Conservation (phyloP, 331 rosid species). For the Malus hybrid region DNA sequence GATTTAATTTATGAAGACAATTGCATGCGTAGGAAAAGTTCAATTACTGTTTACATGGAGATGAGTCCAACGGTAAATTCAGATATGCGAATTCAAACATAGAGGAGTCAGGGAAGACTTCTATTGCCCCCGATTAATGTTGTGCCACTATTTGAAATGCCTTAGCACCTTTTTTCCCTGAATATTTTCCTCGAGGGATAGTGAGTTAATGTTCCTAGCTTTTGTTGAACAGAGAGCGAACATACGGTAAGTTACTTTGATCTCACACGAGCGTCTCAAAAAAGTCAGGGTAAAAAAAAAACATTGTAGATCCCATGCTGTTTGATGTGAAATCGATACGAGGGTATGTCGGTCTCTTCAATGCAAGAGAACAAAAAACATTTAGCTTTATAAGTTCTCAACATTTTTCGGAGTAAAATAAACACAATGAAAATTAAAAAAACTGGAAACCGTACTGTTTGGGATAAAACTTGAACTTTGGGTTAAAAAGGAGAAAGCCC, state of each 20-base stretch:
- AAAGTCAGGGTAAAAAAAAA: neutral
- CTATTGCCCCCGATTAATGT: neutral
- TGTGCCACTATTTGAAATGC: neutral
- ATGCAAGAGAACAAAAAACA: neutral
- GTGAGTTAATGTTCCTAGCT: too few relatives aligned
- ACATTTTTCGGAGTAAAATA: neutral
- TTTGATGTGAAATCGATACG: neutral
- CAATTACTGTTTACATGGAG: neutral
- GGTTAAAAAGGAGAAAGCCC: too few relatives aligned
- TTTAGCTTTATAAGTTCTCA: neutral
- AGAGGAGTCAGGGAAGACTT: neutral
- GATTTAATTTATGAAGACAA: too few relatives aligned
- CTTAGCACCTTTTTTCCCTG: neutral
- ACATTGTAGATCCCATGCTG: neutral
- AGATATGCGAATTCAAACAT: neutral
- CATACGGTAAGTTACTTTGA: too few relatives aligned
- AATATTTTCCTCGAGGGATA: neutral
- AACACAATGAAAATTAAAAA: neutral
- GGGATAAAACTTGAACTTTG: too few relatives aligned
- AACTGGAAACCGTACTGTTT: conserved; percentile 2
- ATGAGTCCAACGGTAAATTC: neutral
- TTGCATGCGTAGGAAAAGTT: neutral
- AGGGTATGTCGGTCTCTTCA: neutral
- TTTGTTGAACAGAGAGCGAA: too few relatives aligned
- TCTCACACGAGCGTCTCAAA: too few relatives aligned